Percentiles rank a stretch among this genome's conserved stretches.
These are phyloP conservation scores for Melaleuca alternifolia DNA, from an alignment of 345 rosid species.

Conservation along the genomic window DNA sequence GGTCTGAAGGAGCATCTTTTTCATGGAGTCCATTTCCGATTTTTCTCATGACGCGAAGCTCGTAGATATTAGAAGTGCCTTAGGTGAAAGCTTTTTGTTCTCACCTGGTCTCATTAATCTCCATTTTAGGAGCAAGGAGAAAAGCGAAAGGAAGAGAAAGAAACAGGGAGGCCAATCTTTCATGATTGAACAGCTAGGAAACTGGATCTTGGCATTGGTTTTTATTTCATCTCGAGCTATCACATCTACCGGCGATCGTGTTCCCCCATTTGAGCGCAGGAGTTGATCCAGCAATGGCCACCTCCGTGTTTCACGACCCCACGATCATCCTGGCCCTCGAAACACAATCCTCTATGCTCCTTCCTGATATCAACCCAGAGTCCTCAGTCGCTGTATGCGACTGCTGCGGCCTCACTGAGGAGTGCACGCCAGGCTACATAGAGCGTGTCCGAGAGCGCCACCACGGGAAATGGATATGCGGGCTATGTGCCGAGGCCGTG, in stretches of 20 bases:
- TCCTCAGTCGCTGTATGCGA: conserved; percentile 8
- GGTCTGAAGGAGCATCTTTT: too few species aligned
- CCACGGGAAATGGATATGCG: conserved; percentile 16
- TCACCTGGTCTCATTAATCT: too few species aligned
- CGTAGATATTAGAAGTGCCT: too few species aligned
- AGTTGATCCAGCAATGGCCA: not conserved
- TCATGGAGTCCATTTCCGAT: too few species aligned
- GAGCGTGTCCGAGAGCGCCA: conserved; percentile 5
- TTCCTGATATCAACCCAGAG: not conserved
- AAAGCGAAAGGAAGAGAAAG: too few species aligned
- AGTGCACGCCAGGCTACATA: conserved; percentile 25
- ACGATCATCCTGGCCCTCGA: not conserved
- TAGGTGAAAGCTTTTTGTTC: too few species aligned
- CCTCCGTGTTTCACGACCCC: not conserved
- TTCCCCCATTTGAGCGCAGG: not conserved
- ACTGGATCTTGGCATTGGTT: not conserved
- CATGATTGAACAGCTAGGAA: not conserved
- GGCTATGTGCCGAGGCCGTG: conserved; percentile 27
- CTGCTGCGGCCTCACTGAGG: conserved; percentile 27
- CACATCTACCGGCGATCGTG: not conserved
- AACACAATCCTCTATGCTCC: not conserved
- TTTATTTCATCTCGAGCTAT: not conserved
- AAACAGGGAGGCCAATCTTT: too few species aligned
- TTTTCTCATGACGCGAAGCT: too few species aligned
- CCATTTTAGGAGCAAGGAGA: too few species aligned